Evolutionary conservation across 306 rosid species (phyloP).

Genomic region (Medicago arabica): DNA sequence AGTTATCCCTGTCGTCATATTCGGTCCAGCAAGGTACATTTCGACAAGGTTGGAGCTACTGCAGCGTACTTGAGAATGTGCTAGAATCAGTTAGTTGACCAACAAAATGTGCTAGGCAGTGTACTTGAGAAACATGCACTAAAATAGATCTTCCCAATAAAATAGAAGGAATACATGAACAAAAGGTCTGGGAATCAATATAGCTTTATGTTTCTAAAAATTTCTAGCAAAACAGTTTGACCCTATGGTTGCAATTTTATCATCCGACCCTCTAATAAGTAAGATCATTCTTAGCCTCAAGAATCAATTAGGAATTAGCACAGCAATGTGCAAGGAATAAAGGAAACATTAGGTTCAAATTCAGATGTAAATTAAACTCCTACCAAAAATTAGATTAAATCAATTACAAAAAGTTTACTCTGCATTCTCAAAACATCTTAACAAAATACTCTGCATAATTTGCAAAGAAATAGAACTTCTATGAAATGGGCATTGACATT

Average conservation of each 20-base stretch:
- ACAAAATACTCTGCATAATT: constrained; percentile 17
- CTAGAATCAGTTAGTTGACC: not conserved
- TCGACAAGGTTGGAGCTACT: not conserved
- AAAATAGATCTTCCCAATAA: not conserved
- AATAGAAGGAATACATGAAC: constrained; percentile 8
- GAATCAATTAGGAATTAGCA: no score
- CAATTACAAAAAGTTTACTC: not conserved
- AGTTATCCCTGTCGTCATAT: not conserved
- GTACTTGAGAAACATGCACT: no score
- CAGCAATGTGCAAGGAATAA: no score
- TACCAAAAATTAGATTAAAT: not conserved
- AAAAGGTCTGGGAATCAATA: not conserved
- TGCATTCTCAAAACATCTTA: not conserved
- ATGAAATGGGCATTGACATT: constrained; percentile 5
- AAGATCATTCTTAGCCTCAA: no score
- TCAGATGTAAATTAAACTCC: constrained; percentile 12
- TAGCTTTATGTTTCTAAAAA: no score
- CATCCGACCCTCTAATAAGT: no score
- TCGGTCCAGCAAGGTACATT: not conserved
- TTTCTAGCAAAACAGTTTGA: no score
- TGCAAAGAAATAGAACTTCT: not conserved
- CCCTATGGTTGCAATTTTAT: no score
- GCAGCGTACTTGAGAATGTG: not conserved
- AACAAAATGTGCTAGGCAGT: not conserved
- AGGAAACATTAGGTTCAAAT: not conserved